Evolutionary conservation across 2,329 filamentous ascomycete species (phyloP).

Genomic region (Sporothrix inflata): DNA sequence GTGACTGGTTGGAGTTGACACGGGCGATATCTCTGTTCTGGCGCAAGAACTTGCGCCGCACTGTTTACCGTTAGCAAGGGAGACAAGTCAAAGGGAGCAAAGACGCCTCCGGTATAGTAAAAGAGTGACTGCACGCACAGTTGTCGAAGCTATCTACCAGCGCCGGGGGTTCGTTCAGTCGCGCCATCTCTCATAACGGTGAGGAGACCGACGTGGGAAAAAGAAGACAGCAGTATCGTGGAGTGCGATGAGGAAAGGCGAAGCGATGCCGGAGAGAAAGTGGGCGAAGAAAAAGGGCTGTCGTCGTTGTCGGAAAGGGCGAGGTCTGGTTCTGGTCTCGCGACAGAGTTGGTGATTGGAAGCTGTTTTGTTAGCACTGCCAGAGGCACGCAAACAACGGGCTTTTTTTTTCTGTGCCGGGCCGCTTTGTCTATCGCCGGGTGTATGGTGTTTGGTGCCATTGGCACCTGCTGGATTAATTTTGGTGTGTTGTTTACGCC

Average conservation of each 20-base stretch:
- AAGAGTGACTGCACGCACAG: slow-evolving; percentile 55
- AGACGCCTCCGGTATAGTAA: background rate
- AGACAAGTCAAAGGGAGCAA: background rate
- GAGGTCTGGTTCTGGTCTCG: background rate
- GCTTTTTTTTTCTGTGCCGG: slow-evolving; percentile 8
- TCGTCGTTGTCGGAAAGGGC: background rate
- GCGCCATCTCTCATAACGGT: slow-evolving; percentile 66
- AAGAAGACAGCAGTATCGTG: slow-evolving; percentile 29
- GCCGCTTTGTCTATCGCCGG: slow-evolving; percentile 9
- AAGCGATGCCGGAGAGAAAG: background rate
- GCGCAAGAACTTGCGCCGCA: slow-evolving; percentile 76
- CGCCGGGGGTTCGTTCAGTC: slow-evolving; percentile 74
- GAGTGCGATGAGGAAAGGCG: slow-evolving; percentile 16
- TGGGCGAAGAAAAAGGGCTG: background rate
- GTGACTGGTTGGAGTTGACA: slow-evolving; percentile 75
- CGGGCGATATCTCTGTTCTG: slow-evolving; percentile 85
- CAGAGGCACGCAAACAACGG: slow-evolving; percentile 18
- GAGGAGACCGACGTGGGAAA: slow-evolving; percentile 25
- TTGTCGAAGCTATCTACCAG: slow-evolving; percentile 72
- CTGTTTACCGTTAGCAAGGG: slow-evolving; percentile 47
- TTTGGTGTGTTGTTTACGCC: slow-evolving; percentile 32
- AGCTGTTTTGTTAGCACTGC: slow-evolving; percentile 23
- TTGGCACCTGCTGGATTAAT: slow-evolving; percentile 26
- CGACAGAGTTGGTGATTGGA: slow-evolving; percentile 1
- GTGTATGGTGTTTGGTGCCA: slow-evolving; percentile 18